Conservation (phyloP, 1,284 basidiomycete species). For the Neonothopanus nambi region DNA sequence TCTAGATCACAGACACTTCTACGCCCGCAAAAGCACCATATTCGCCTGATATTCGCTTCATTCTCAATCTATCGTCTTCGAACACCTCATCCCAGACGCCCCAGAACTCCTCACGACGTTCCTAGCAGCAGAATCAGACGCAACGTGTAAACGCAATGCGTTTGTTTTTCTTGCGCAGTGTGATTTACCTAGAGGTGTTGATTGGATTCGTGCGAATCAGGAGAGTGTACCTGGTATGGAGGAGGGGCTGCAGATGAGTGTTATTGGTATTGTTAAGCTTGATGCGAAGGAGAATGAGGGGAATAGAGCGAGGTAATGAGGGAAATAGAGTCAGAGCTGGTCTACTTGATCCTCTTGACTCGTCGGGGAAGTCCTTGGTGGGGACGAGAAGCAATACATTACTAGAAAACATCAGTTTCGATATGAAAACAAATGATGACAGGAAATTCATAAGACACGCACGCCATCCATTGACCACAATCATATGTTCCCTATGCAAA, state of each 20-base stretch:
- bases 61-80: conserved; percentile 95
- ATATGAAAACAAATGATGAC: background rate
- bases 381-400: conserved; percentile 34
- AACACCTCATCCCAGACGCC: conserved; percentile 94
- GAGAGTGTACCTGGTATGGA: conserved; percentile 87
- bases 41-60: too few species aligned
- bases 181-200: conserved; percentile 88
- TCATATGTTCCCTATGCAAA: conserved; percentile 46
- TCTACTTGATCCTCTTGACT: conserved; percentile 26
- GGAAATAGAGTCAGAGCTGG: too few species aligned
- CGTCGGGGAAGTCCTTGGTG: conserved; percentile 28
- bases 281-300: conserved; percentile 87
- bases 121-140: conserved; percentile 95
- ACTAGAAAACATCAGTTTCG: conserved; percentile 14
- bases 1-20: conserved; percentile 97
- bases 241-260: conserved; percentile 93
- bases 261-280: conserved; percentile 92
- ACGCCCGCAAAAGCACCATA: conserved; percentile 98
- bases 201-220: conserved; percentile 86
- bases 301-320: conserved; percentile 86
- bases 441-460: conserved; percentile 20
- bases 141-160: conserved; percentile 96
- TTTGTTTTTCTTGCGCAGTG: conserved; percentile 93
- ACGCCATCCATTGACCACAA: conserved; percentile 62
- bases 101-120: conserved; percentile 97